phyloP scores from a whole-genome alignment of 2,329 filamentous ascomycete species.

The Fusarium vanettenii region DNA sequence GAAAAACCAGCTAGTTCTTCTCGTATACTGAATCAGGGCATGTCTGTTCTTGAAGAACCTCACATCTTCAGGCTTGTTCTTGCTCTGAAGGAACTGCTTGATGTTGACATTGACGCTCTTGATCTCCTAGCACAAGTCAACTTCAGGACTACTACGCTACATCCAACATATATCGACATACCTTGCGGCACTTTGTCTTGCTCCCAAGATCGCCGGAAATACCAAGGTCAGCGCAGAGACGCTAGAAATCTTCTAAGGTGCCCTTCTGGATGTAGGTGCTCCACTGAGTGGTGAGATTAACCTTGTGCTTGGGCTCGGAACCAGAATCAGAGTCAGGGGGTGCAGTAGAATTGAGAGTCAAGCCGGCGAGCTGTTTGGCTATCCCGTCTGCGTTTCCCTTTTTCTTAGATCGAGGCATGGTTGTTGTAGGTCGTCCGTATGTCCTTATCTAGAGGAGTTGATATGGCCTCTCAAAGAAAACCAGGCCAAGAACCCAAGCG shows the following conservation, averaged over 20 bases:
- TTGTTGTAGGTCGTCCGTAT: not conserved
- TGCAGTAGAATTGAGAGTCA: not conserved
- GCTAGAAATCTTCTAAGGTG: slow-evolving; percentile 56
- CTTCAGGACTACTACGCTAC: not conserved
- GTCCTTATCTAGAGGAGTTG: not conserved
- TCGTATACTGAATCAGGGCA: slow-evolving; percentile 43
- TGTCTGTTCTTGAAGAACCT: slow-evolving; percentile 47
- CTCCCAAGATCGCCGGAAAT: slow-evolving; percentile 51
- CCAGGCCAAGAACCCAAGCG: no score
- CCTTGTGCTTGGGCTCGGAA: not conserved
- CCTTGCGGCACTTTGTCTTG: slow-evolving; percentile 59
- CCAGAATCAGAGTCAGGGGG: not conserved
- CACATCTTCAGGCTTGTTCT: slow-evolving; percentile 42
- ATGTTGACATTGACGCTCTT: slow-evolving; percentile 61
- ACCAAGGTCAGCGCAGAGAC: slow-evolving; percentile 57
- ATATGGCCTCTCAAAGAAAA: not conserved
- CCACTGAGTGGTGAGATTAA: not conserved
- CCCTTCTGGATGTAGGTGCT: slow-evolving; percentile 45
- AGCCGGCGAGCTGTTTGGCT: not conserved
- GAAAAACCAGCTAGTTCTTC: slow-evolving; percentile 48
- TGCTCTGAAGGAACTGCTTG: slow-evolving; percentile 57
- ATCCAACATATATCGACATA: slow-evolving; percentile 35
- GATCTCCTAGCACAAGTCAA: slow-evolving; percentile 51
- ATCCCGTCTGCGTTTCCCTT: not conserved
- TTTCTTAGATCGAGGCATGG: not conserved